Evolutionary conservation across 139 green algal genomes (phyloP).

Genomic region (Coelastrella sp.): DNA sequence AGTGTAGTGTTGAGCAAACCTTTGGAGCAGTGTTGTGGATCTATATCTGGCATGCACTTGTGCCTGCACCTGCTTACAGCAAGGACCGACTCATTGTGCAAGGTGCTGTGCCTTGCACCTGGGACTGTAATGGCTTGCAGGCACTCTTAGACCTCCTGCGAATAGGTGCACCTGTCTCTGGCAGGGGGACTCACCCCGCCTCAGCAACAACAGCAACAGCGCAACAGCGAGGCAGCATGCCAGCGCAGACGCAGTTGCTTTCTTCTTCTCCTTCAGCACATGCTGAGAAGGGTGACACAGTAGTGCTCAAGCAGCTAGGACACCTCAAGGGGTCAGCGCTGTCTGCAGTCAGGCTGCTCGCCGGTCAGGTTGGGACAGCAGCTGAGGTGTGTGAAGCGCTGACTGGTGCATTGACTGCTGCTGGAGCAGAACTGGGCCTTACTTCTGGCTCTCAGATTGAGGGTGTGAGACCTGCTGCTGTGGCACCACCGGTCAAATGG

Average conservation of each 20-base stretch:
- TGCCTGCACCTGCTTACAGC: too few species aligned
- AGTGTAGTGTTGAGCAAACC: too few species aligned
- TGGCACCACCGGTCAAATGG: not conserved
- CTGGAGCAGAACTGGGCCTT: constrained; percentile 15
- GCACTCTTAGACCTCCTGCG: constrained; percentile 14
- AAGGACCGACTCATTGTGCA: too few species aligned
- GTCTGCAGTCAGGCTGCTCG: constrained; percentile 8
- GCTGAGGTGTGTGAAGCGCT: constrained; percentile 44
- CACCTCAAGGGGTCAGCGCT: constrained; percentile 15
- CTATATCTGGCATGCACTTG: too few species aligned
- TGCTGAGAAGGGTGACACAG: not conserved
- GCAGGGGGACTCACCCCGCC: not conserved
- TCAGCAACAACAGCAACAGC: not conserved
- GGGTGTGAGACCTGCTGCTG: not conserved
- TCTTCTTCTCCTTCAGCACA: not conserved
- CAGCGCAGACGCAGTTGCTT: too few species aligned
- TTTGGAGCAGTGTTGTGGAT: too few species aligned
- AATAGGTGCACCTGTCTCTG: not conserved
- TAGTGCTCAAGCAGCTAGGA: constrained; percentile 27
- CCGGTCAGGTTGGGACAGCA: not conserved
- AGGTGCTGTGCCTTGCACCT: too few species aligned
- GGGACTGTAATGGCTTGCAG: not conserved
- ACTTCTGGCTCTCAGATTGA: not conserved
- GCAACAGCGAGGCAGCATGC: not conserved
- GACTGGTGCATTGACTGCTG: constrained; percentile 5